phyloP scores from a whole-genome alignment of 2,329 filamentous ascomycete species.

The Chrysoporthe cubensis region DNA sequence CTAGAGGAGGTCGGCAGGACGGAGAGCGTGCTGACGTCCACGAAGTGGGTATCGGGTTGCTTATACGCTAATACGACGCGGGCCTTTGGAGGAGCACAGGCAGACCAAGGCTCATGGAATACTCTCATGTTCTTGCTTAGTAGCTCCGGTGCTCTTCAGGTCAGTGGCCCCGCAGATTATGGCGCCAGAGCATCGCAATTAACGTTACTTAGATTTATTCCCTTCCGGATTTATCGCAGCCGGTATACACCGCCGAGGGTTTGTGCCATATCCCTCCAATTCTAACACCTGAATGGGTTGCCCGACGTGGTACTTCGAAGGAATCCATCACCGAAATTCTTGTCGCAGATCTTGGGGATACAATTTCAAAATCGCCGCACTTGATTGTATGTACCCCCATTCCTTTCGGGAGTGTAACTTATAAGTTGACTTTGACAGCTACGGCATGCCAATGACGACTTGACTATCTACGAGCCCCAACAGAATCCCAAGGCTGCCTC shows the following conservation, averaged over 20 bases:
- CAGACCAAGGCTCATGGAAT: slow-evolving; percentile 49
- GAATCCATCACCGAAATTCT: slow-evolving; percentile 79
- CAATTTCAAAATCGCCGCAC: slow-evolving; percentile 71
- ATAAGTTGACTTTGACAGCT: slow-evolving; percentile 51
- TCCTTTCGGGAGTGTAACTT: neutral
- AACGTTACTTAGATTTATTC: slow-evolving; percentile 67
- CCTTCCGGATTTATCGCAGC: slow-evolving; percentile 71
- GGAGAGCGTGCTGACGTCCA: slow-evolving; percentile 58
- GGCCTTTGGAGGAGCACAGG: slow-evolving; percentile 51
- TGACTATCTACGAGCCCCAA: slow-evolving; percentile 86
- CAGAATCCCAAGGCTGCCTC: slow-evolving; percentile 47
- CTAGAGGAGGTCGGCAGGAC: slow-evolving; percentile 78
- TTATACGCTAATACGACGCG: slow-evolving; percentile 73
- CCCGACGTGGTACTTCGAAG: slow-evolving; percentile 70
- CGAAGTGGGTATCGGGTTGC: slow-evolving; percentile 82
- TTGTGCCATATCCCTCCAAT: slow-evolving; percentile 78
- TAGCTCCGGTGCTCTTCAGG: slow-evolving; percentile 72
- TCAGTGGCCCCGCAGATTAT: slow-evolving; percentile 47
- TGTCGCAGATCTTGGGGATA: slow-evolving; percentile 83
- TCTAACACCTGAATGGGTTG: slow-evolving; percentile 71
- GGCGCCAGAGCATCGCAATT: slow-evolving; percentile 13
- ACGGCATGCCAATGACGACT: slow-evolving; percentile 78
- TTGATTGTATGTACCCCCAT: slow-evolving; percentile 69
- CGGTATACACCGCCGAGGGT: slow-evolving; percentile 76
- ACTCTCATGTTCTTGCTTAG: slow-evolving; percentile 79